Percentiles rank a stretch among this genome's conserved stretches.
These are phyloP conservation scores for Penicillium cinerascens DNA, from an alignment of 495 filamentous ascomycete genomes.

Conservation along the genomic window DNA sequence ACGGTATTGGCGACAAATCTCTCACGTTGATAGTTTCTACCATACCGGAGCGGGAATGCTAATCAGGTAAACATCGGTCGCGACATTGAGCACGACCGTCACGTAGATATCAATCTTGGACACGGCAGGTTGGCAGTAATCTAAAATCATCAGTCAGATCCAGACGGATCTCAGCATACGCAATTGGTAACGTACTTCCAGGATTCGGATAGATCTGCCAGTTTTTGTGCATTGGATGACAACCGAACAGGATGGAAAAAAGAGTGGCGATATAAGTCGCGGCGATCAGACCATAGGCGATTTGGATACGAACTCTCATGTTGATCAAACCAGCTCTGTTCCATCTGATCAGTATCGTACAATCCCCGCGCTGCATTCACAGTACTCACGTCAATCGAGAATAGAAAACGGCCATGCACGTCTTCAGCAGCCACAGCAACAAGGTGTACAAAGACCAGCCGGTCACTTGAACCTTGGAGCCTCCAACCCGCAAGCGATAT, in stretches of 20 bases:
- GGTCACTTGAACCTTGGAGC: constrained; percentile 54
- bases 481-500: constrained; percentile 47
- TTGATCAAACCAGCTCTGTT: constrained; percentile 44
- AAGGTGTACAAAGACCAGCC: constrained; percentile 58
- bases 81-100: constrained; percentile 49
- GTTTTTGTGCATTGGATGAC: constrained; percentile 50
- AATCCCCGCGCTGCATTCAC: neutral
- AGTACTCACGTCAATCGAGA: constrained; percentile 54
- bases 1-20: neutral
- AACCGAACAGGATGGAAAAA: constrained; percentile 51
- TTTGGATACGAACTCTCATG: constrained; percentile 47
- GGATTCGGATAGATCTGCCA: constrained; percentile 59
- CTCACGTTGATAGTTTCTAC: neutral
- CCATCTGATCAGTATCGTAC: constrained; percentile 4
- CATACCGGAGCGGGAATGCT: constrained; percentile 52
- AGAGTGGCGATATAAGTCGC: constrained; percentile 53
- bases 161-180: neutral
- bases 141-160: constrained; percentile 6
- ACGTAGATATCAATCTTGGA: constrained; percentile 47
- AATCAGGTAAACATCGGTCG: constrained; percentile 54
- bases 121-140: constrained; percentile 46
- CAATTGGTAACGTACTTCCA: constrained; percentile 43
- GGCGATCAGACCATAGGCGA: constrained; percentile 51
- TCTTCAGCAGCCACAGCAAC: constrained; percentile 57
- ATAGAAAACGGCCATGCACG: constrained; percentile 58